Conservation (phyloP, 1,284 basidiomycete genomes). For the Lignosus rhinocerotis region DNA sequence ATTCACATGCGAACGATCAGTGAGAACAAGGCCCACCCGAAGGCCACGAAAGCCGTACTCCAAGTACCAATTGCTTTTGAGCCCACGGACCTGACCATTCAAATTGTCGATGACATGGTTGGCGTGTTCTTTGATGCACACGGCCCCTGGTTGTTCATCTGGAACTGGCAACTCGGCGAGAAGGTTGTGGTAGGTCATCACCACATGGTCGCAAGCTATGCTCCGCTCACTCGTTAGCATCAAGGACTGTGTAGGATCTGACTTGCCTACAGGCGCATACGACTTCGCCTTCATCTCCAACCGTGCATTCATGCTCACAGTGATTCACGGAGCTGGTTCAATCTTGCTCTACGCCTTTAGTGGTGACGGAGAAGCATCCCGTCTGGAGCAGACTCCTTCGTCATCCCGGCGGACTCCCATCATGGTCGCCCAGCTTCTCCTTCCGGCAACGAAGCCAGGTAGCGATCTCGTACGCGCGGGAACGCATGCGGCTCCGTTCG, state of each 20-base stretch:
- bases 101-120: conserved; percentile 53
- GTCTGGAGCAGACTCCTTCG: conserved; percentile 28
- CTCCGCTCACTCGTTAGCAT: not conserved
- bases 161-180: conserved; percentile 54
- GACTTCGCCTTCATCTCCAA: conserved; percentile 51
- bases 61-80: conserved; percentile 33
- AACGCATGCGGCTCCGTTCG: conserved; percentile 39
- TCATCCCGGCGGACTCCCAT: conserved; percentile 3
- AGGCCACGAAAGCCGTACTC: conserved; percentile 27
- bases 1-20: conserved; percentile 43
- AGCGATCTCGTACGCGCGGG: conserved; percentile 17
- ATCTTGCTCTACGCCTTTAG: conserved; percentile 44
- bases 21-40: conserved; percentile 43
- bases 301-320: conserved; percentile 46
- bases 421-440: conserved; percentile 34
- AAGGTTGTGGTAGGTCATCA: conserved; percentile 43
- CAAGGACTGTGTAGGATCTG: conserved; percentile 24
- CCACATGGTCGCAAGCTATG: not conserved
- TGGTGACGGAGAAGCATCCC: conserved; percentile 3
- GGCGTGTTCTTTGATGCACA: conserved; percentile 45
- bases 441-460: conserved; percentile 32
- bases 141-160: conserved; percentile 44
- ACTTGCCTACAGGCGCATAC: conserved; percentile 33
- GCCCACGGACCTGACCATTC: conserved; percentile 40
- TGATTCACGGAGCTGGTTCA: conserved; percentile 13